Evolutionary conservation across 2,329 filamentous ascomycete genomes (phyloP).

Genomic region (Acrocalymma vagum): DNA sequence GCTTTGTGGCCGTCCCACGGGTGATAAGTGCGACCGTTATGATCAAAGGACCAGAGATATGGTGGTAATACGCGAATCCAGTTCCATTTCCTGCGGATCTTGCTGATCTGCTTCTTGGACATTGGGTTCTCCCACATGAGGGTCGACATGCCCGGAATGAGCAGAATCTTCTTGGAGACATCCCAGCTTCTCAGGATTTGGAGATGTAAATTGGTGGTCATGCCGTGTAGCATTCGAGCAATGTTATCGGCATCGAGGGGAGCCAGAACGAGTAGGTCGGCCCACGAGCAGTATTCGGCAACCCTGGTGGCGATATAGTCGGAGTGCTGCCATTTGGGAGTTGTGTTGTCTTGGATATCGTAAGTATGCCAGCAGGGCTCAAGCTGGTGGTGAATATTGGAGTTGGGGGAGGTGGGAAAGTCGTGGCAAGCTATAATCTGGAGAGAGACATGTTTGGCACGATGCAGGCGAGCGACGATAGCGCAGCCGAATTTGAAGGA

Average conservation of each 20-base stretch:
- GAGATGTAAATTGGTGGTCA: constrained; percentile 81
- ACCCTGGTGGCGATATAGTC: constrained; percentile 59
- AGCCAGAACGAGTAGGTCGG: constrained; percentile 83
- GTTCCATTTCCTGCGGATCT: constrained; percentile 83
- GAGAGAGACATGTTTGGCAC: constrained; percentile 69
- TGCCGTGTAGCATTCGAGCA: constrained; percentile 86
- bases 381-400: constrained; percentile 32
- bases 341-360: constrained; percentile 23
- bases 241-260: constrained; percentile 86
- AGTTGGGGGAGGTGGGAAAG: constrained; percentile 29
- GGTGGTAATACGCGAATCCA: constrained; percentile 86
- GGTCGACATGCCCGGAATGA: constrained; percentile 88
- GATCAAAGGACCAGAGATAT: constrained; percentile 81
- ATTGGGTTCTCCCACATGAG: constrained; percentile 91
- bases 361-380: constrained; percentile 42
- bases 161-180: constrained; percentile 80
- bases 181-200: constrained; percentile 88
- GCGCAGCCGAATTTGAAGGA: constrained; percentile 73
- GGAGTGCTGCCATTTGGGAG: constrained; percentile 31
- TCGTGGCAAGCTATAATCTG: constrained; percentile 40
- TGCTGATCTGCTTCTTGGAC: constrained; percentile 86
- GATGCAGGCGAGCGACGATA: constrained; percentile 72
- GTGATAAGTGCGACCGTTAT: constrained; percentile 57
- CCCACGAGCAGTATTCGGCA: constrained; percentile 82
- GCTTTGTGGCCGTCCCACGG: constrained; percentile 71